Evolutionary conservation across 75 land plant species (phyloP), one percentile per base, ranked within the genome.

Genomic region (Isoetes taiwanensis): DNA sequence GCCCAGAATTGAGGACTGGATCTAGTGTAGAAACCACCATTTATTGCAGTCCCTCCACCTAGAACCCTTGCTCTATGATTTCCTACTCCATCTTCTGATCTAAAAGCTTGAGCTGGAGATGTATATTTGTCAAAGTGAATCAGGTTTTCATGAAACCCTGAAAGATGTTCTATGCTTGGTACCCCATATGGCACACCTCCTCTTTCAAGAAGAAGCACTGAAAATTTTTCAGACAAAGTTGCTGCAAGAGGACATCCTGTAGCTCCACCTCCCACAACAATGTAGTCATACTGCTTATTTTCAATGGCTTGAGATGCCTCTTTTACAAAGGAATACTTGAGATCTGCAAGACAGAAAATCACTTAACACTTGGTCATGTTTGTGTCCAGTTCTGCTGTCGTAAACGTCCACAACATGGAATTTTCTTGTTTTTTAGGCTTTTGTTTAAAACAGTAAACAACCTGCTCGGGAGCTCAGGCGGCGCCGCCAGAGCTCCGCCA

Each of bases 271-370:
- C 50, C 50, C 6, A 46, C 50, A 8, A 46, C n/a, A 46, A 46
- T 46, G 50, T 46, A 46, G 50, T 46, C 50, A n/a, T 46, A 46
- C n/a, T 46, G n/a, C 50, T 46, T 46, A 4, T 16, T 23, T 5
- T 16, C 25, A 6, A 23, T 5, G 8, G 50, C 4, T 16, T n/a
- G 6, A 23, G 50, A 46, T 46, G 50, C 50, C 6, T 46, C 50
- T 23, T 46, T 46, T 5, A 46, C 25, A n/a, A 46, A 46, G 8
- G 50, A 19, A n/a, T 46, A 46, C 50, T 46, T 46, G 50, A 6
- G 19, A n/a, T 46, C 50, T 46, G 50, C n/a, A 46, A 46, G 6
- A 46, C n/a, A n/a, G n/a, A n/a, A n/a, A n/a, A n/a, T n/a, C n/a
- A n/a, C n/a, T n/a, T n/a, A n/a, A n/a, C n/a, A n/a, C n/a, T n/a